A percentile compares a stretch with the other conserved stretches of the same genome.
Evolutionary conservation across 345 rosid genomes (phyloP).

Genomic region (Fremontodendron californicum): DNA sequence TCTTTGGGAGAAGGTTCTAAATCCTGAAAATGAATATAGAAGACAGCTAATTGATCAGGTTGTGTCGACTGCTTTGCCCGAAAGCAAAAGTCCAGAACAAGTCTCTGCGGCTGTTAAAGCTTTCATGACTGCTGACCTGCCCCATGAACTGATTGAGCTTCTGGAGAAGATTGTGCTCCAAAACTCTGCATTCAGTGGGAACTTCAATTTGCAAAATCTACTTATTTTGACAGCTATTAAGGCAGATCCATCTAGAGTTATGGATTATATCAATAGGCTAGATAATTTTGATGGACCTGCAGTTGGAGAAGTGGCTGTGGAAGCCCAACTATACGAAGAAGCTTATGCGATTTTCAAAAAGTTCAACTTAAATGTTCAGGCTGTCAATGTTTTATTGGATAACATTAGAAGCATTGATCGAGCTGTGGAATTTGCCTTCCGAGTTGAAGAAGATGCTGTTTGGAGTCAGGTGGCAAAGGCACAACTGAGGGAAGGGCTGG

Average conservation of each 20-base stretch:
- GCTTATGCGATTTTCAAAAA: conserved; percentile 82
- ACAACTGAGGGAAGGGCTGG: conserved; percentile 93
- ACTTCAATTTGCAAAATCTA: conserved; percentile 90
- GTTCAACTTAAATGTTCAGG: conserved; percentile 75
- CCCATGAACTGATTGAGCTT: conserved; percentile 78
- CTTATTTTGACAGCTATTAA: conserved; percentile 94
- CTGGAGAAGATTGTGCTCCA: conserved; percentile 96
- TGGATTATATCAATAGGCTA: conserved; percentile 93
- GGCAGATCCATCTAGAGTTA: conserved; percentile 93
- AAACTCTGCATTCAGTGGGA: conserved; percentile 98
- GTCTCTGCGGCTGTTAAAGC: conserved; percentile 85
- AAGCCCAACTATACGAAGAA: conserved; percentile 84
- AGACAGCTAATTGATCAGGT: conserved; percentile 98
- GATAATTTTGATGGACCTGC: conserved; percentile 99
- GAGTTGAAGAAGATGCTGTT: conserved; percentile 95
- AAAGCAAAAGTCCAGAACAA: conserved; percentile 89
- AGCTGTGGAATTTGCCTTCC: conserved; percentile 96
- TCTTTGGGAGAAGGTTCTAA: conserved; percentile 97
- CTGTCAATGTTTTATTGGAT: conserved; percentile 68
- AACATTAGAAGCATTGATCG: conserved; percentile 68
- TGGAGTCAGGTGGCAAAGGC: conserved; percentile 98
- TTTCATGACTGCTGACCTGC: conserved; percentile 79
- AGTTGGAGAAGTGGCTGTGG: conserved; percentile 94
- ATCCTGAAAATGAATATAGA: conserved; percentile 75
- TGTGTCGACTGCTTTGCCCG: conserved; percentile 91